Evolutionary conservation across 179 eudicot genomes (phyloP).

Genomic region (Patellifolia procumbens): DNA sequence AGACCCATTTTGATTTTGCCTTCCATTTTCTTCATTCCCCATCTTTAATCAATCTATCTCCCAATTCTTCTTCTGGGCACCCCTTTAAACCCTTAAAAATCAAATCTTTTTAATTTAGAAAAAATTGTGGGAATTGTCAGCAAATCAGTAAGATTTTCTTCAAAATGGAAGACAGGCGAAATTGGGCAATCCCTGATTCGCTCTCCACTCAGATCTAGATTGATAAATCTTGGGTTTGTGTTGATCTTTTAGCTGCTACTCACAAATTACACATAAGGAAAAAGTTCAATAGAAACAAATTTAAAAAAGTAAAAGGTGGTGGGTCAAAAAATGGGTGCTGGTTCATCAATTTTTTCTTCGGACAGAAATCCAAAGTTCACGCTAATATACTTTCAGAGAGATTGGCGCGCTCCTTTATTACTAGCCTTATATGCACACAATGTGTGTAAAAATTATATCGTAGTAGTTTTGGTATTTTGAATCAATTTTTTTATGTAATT

Average conservation of each 20-base stretch:
- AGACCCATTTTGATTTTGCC: constrained; percentile 16
- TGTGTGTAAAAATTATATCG: too few species aligned
- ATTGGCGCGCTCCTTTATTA: not conserved
- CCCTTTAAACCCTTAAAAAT: constrained; percentile 4
- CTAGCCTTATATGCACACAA: too few species aligned
- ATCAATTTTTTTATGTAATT: too few species aligned
- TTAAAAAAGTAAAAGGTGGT: not conserved
- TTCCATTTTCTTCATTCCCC: constrained; percentile 27
- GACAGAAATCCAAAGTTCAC: constrained; percentile 20
- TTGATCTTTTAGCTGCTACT: not conserved
- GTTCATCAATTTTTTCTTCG: constrained; percentile 10
- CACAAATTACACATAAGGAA: not conserved
- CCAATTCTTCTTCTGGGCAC: constrained; percentile 5
- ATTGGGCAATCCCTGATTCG: not conserved
- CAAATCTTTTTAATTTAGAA: not conserved
- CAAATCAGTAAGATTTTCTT: constrained; percentile 23
- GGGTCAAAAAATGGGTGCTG: constrained; percentile 21
- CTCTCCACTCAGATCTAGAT: constrained; percentile 24
- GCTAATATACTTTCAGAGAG: not conserved
- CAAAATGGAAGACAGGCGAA: not conserved
- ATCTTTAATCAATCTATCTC: constrained; percentile 12
- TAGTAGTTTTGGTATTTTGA: too few species aligned
- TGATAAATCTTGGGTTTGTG: not conserved
- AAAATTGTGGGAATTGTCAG: not conserved
- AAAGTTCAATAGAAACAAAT: not conserved